phyloP scores from a whole-genome alignment of 139 green algal genomes.

The Closterium sp. region DNA sequence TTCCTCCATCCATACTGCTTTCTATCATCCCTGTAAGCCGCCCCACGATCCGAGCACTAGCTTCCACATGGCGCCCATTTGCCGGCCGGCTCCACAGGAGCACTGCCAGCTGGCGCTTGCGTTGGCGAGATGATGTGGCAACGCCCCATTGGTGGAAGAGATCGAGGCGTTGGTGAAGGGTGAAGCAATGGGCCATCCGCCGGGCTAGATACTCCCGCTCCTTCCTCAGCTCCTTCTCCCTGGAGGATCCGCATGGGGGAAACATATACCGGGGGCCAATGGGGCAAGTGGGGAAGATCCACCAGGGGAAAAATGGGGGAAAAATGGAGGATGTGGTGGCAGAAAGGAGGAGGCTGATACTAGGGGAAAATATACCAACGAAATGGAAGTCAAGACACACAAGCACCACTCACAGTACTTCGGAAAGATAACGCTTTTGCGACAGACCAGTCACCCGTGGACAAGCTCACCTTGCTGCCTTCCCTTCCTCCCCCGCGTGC shows the following conservation, averaged over 20 bases:
- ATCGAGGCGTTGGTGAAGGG: slow-evolving; percentile 3
- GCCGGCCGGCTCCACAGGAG: slow-evolving; percentile 25
- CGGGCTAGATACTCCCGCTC: slow-evolving; percentile 23
- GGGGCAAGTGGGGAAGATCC: too few relatives aligned
- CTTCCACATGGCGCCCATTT: slow-evolving; percentile 11
- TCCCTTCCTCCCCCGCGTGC: not conserved
- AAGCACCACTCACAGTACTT: not conserved
- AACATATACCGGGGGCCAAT: too few relatives aligned
- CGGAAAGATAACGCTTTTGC: too few relatives aligned
- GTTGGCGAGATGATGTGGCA: slow-evolving; percentile 12
- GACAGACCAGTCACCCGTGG: not conserved
- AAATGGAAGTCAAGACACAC: not conserved
- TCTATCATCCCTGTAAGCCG: slow-evolving; percentile 2
- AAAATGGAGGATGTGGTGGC: not conserved
- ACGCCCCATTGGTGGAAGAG: slow-evolving; percentile 40
- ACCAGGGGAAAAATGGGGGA: not conserved
- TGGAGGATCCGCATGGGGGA: too few relatives aligned
- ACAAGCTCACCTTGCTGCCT: not conserved
- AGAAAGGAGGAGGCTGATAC: too few relatives aligned
- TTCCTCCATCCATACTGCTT: not conserved
- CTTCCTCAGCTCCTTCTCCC: slow-evolving; percentile 2
- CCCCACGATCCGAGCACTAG: slow-evolving; percentile 34
- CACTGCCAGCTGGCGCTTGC: slow-evolving; percentile 34
- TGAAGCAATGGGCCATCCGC: slow-evolving; percentile 17
- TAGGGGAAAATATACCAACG: too few relatives aligned